These are phyloP conservation scores for Waltergamsia citrina DNA, from an alignment of 2,329 filamentous ascomycete species.

Conservation along the genomic window DNA sequence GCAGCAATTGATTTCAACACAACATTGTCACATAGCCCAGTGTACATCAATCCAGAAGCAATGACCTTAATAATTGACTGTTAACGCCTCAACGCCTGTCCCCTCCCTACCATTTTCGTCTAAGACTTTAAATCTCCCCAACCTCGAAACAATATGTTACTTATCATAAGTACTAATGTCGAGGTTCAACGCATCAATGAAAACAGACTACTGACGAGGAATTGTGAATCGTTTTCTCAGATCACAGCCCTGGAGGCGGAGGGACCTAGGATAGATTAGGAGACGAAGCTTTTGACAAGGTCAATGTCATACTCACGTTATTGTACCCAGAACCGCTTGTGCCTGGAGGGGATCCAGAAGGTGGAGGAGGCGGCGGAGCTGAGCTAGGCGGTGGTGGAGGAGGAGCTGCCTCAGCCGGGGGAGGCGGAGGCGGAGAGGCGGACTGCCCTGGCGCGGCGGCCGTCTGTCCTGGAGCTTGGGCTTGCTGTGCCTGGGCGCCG, in stretches of 20 bases:
- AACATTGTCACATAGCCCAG: too few relatives aligned
- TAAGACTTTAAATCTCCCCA: background rate
- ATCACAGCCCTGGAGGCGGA: constrained; percentile 44
- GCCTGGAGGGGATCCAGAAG: constrained; percentile 41
- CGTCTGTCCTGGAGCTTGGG: constrained; percentile 11
- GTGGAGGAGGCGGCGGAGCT: constrained; percentile 41
- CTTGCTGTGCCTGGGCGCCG: constrained; percentile 29
- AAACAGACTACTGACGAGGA: too few relatives aligned
- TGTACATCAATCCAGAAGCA: too few relatives aligned
- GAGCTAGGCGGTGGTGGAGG: constrained; percentile 50
- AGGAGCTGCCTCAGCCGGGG: constrained; percentile 49
- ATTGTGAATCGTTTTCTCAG: too few relatives aligned
- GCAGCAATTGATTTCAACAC: too few relatives aligned
- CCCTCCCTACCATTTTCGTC: background rate
- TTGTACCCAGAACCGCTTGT: constrained; percentile 41
- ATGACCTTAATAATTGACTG: background rate
- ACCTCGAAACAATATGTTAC: too few relatives aligned
- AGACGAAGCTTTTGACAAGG: too few relatives aligned
- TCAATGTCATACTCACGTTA: too few relatives aligned
- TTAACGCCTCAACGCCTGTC: background rate
- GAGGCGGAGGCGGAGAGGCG: constrained; percentile 46
- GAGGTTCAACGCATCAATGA: too few relatives aligned
- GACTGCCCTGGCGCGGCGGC: constrained; percentile 29
- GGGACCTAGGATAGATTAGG: constrained; percentile 32
- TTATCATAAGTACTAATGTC: too few relatives aligned